Percentiles rank a stretch among this genome's conserved stretches.
These are phyloP conservation scores for Geranomyces variabilis DNA, from an alignment of 192 early-diverging fungal genomes.

Conservation along the genomic window DNA sequence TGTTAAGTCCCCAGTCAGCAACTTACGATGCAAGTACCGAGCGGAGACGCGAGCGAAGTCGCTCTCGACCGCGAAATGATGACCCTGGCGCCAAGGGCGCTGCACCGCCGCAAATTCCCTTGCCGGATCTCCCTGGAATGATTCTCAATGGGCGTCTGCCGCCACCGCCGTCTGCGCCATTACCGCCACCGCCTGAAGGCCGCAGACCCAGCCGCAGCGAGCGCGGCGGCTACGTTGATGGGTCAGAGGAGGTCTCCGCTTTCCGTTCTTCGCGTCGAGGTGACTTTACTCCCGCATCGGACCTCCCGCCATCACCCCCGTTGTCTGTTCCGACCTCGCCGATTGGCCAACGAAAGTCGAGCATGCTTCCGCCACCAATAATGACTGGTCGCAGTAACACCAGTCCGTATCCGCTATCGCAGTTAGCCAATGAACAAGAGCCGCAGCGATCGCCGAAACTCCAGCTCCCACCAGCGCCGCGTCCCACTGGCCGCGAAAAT, in stretches of 20 bases:
- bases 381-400: slow-evolving; percentile 17
- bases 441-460: too few species aligned
- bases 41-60: slow-evolving; percentile 13
- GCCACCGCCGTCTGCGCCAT: slow-evolving; percentile 6
- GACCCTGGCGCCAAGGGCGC: not conserved
- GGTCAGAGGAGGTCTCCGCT: slow-evolving; percentile 15
- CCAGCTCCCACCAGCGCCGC: too few species aligned
- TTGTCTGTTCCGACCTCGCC: slow-evolving; percentile 27
- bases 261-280: not conserved
- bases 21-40: not conserved
- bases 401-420: slow-evolving; percentile 8
- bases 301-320: slow-evolving; percentile 27
- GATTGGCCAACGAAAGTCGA: not conserved
- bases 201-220: not conserved
- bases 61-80: slow-evolving; percentile 19
- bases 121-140: slow-evolving; percentile 14
- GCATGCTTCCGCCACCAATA: slow-evolving; percentile 8
- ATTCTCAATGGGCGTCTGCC: slow-evolving; percentile 2
- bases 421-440: too few species aligned
- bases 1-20: not conserved
- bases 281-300: slow-evolving; percentile 1
- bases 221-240: slow-evolving; percentile 27
- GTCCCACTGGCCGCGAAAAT: too few species aligned
- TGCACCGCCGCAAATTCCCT: slow-evolving; percentile 14
- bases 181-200: not conserved